Evolutionary conservation across 768 basidiomycete genomes (phyloP), one percentile per base, ranked within the genome.

Genomic region (Dioszegia aurantiaca): DNA sequence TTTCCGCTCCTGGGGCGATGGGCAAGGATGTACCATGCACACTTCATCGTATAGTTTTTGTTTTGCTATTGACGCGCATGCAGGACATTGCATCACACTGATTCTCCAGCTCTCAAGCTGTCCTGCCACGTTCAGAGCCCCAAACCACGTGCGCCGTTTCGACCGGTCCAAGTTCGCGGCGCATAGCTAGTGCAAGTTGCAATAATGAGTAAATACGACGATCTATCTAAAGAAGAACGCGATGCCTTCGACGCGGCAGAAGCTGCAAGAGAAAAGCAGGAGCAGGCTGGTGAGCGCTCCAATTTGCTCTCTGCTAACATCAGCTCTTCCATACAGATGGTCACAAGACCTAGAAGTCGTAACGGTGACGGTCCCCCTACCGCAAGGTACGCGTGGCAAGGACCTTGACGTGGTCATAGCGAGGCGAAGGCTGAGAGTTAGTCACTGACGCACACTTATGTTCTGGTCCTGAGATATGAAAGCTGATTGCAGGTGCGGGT

Each of bases 281-380:
- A 95, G 77, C 93, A 95, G 78, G 88, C 86, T 61, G 86, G 92
- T 93, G 79, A 63, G 84, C 63, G 5, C 41, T 16, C 5, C 23
- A 21, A n/a, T n/a, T 39, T 21, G 26, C n/a, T 51, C 10, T 44
- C 65, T 45, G 10, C 27, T 19, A 12, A 21, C 27, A 2, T 8
- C 26, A 91, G 90, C 85, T 17, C 80, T 99, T 61, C 95, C 95
- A 4, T 98, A 94, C 77, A 80, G 77, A 55, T 99, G 95, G 95
- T 85, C 78, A 45, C 95, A 99, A 73, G 85, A 91, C 67, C 81
- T 99, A 6, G 84, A 83, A 14, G 91, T 95, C 54, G 83, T 95
- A 21, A 89, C 94, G 61, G 78, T 99, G 52, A 80, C 82, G 12
- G 80, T 97, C 10, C 86, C 89, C 8, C 87, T 99, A 3, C 88